A percentile compares a stretch with the other conserved stretches of the same genome.
Evolutionary conservation across 2,329 filamentous ascomycete genomes (phyloP).

Genomic region (Teratosphaeria pseudoeucalypti): DNA sequence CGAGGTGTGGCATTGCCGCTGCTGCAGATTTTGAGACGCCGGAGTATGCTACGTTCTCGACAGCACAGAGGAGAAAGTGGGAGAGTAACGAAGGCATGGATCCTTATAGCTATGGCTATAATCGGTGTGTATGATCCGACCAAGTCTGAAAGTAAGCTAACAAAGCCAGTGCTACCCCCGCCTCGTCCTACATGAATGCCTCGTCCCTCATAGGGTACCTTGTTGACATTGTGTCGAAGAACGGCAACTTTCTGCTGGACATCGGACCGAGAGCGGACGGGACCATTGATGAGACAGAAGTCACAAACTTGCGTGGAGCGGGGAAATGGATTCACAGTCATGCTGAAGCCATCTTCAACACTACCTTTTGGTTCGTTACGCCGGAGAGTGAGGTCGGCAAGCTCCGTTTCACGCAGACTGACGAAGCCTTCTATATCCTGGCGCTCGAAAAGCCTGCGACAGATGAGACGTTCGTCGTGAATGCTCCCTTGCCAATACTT

Average conservation of each 20-base stretch:
- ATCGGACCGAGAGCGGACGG: slow-evolving; percentile 48
- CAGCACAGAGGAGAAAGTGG: slow-evolving; percentile 47
- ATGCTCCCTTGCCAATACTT: slow-evolving; percentile 38
- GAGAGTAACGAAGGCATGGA: slow-evolving; percentile 52
- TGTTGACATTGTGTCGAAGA: slow-evolving; percentile 45
- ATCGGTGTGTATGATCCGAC: slow-evolving; percentile 24
- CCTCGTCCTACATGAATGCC: slow-evolving; percentile 43
- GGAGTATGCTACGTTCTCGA: slow-evolving; percentile 44
- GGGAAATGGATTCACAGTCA: slow-evolving; percentile 46
- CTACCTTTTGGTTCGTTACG: slow-evolving; percentile 44
- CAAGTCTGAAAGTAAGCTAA: neutral
- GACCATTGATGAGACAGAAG: slow-evolving; percentile 41
- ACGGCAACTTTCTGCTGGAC: slow-evolving; percentile 48
- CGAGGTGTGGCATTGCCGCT: slow-evolving; percentile 43
- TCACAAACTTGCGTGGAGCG: slow-evolving; percentile 38
- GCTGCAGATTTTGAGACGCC: slow-evolving; percentile 50
- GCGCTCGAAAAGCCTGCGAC: slow-evolving; percentile 35
- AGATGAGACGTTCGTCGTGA: slow-evolving; percentile 27
- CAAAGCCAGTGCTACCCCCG: slow-evolving; percentile 34
- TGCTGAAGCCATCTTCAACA: slow-evolving; percentile 47
- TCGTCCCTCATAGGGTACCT: slow-evolving; percentile 37
- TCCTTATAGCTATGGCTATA: slow-evolving; percentile 50
- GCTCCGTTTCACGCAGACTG: slow-evolving; percentile 43
- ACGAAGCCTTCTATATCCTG: slow-evolving; percentile 44
- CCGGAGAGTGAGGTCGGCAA: slow-evolving; percentile 33